Evolutionary conservation across 2,329 filamentous ascomycete genomes (phyloP), one percentile per base, ranked within the genome.

Genomic region (Fusarium pseudonygamai): DNA sequence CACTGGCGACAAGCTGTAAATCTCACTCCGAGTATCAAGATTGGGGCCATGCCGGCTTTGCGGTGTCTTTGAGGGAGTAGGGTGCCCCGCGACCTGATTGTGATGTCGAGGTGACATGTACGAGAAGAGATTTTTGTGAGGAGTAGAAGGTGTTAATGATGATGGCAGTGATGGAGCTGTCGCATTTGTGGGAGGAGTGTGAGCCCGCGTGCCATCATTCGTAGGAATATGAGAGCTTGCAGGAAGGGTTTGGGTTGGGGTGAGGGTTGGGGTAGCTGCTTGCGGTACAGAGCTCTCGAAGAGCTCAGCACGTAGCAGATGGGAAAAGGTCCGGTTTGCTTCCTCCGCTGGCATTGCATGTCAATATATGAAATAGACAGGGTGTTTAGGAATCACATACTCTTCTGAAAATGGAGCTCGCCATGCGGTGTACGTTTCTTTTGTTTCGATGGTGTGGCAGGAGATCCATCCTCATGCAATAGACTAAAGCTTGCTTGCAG

Each of bases 51-150:
- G 92, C 61, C 95, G 90, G 78, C 93, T 96, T 79, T 95, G 93
- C 3, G 96, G 95, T 6, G 96, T 98, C 82, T 94, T 92, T 16
- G 93, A 94, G 5, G 95, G 95, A 8, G 95, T 97, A 4, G 92
- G 93, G 76, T 97, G 94, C n/a, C 93, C 93, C 26, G 91, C 92
- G 56, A 92, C 88, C 72, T 90, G 89, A 64, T 86, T 89, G 79
- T 92, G 89, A 77, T 94, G 90, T 30, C 87, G 86, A 5, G 93
- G 93, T 6, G 93, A 95, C 83, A 94, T 91, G 81, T 97, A 98
- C 32, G 93, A 94, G 80, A 99, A 98, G 43, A 99, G 89, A 75
- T 99, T 99, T 84, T 98, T 98, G 83, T 97, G 95, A 15, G 96
- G 96, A 8, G 96, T 99, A 3, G 96, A 97, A 1, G 96, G 96